Conservation (phyloP, 139 green algal genomes). For the Trebouxia sp. region DNA sequence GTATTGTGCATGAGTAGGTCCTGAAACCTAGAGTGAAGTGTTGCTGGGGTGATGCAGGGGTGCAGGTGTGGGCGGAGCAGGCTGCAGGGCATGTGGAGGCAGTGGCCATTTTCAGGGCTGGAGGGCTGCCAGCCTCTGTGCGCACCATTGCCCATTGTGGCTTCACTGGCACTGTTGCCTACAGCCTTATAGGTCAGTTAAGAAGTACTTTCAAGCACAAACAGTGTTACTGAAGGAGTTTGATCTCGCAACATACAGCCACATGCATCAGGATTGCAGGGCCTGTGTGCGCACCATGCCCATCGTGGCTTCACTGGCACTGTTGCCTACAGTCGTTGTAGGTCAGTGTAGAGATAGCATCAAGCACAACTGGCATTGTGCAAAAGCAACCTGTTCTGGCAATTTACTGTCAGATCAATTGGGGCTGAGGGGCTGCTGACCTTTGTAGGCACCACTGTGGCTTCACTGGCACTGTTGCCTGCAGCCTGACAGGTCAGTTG, state of each 20-base stretch:
- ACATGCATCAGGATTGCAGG: constrained; percentile 51
- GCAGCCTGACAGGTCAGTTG: too few species aligned
- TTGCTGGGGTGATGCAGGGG: constrained; percentile 2
- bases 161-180: constrained; percentile 59
- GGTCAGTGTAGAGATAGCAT: too few species aligned
- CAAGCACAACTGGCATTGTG: too few species aligned
- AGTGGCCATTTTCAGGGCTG: constrained; percentile 42
- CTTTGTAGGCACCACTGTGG: too few species aligned
- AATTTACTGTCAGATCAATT: too few species aligned
- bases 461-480: too few species aligned
- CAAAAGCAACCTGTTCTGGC: too few species aligned
- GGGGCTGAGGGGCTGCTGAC: too few species aligned
- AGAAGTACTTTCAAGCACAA: background rate
- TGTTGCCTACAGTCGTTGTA: too few species aligned
- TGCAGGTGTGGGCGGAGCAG: constrained; percentile 38
- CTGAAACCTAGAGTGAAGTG: too few species aligned
- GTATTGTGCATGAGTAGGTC: too few species aligned
- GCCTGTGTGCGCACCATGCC: constrained; percentile 65
- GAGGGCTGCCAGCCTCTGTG: constrained; percentile 49
- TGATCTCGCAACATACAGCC: background rate
- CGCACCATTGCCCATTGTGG: constrained; percentile 75
- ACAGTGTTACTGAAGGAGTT: background rate
- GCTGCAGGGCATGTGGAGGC: constrained; percentile 66
- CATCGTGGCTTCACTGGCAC: constrained; percentile 62
- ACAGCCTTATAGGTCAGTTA: constrained; percentile 64